Evolutionary conservation across 192 early-diverging fungal genomes (phyloP).

Genomic region (Spizellomyces punctatus): DNA sequence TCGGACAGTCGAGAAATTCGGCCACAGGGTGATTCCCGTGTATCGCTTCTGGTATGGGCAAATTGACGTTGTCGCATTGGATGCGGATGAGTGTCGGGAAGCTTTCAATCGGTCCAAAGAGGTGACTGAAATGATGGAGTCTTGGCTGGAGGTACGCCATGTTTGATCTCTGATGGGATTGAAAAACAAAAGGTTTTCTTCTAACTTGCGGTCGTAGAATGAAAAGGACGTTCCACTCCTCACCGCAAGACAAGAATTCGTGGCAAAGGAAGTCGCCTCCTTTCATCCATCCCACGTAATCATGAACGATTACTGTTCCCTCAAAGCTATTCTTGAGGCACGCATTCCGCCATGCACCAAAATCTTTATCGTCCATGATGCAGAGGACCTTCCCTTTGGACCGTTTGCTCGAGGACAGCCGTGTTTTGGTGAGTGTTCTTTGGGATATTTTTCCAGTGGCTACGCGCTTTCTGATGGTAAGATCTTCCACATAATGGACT

Average conservation of each 20-base stretch:
- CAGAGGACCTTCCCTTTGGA: constrained; percentile 26
- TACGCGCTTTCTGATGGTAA: too few relatives aligned
- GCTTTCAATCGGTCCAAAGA: background rate
- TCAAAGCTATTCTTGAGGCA: constrained; percentile 26
- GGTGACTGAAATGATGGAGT: constrained; percentile 10
- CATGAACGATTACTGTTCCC: constrained; percentile 23
- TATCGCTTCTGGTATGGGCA: constrained; percentile 15
- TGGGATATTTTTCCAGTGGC: too few relatives aligned
- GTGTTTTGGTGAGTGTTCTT: too few relatives aligned
- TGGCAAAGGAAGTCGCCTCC: background rate
- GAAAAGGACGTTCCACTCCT: background rate
- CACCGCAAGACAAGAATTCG: constrained; percentile 5
- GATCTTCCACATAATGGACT: too few relatives aligned
- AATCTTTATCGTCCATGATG: constrained; percentile 29
- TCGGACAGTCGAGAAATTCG: background rate
- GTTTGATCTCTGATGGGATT: too few relatives aligned
- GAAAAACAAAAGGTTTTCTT: too few relatives aligned
- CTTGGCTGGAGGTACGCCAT: too few relatives aligned
- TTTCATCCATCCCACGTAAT: constrained; percentile 29
- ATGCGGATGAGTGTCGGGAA: constrained; percentile 8
- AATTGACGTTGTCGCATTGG: constrained; percentile 19
- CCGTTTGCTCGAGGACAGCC: constrained; percentile 3
- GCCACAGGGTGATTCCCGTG: background rate
- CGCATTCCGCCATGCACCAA: background rate
- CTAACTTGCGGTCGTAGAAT: too few relatives aligned